Evolutionary conservation across 441 rosid genomes (phyloP).

Genomic region (Erysimum pusillum): DNA sequence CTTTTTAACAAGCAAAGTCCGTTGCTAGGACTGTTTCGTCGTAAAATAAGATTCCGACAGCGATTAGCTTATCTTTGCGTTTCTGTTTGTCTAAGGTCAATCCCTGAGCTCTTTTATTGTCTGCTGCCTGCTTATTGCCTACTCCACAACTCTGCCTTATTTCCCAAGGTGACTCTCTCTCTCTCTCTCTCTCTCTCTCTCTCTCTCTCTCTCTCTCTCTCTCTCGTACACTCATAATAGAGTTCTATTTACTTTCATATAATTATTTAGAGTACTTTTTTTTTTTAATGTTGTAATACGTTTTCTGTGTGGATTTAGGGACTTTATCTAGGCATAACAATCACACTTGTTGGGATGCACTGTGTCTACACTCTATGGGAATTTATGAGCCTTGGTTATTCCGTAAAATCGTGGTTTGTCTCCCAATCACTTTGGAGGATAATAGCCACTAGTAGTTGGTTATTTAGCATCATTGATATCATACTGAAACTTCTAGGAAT

Average conservation of each 20-base stretch:
- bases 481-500: constrained; percentile 58
- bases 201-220: not conserved
- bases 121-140: constrained; percentile 40
- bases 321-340: constrained; percentile 9
- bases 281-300: not conserved
- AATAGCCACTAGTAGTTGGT: constrained; percentile 49
- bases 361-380: constrained; percentile 42
- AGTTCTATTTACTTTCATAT: not conserved
- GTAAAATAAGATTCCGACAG: constrained; percentile 29
- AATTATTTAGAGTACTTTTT: not conserved
- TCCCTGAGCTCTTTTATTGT: constrained; percentile 28
- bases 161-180: constrained; percentile 31
- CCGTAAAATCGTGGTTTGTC: constrained; percentile 14
- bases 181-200: constrained; percentile 4
- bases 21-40: constrained; percentile 11
- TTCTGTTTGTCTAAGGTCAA: not conserved
- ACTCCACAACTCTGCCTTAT: constrained; percentile 34
- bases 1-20: constrained; percentile 35
- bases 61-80: constrained; percentile 24
- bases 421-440: constrained; percentile 36
- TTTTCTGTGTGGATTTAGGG: constrained; percentile 3
- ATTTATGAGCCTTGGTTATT: constrained; percentile 32
- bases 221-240: not conserved
- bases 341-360: constrained; percentile 40
- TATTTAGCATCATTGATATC: constrained; percentile 54